Evolutionary conservation across 169 alveolate species (phyloP).

Genomic region (Plasmodium cynomolgi): DNA sequence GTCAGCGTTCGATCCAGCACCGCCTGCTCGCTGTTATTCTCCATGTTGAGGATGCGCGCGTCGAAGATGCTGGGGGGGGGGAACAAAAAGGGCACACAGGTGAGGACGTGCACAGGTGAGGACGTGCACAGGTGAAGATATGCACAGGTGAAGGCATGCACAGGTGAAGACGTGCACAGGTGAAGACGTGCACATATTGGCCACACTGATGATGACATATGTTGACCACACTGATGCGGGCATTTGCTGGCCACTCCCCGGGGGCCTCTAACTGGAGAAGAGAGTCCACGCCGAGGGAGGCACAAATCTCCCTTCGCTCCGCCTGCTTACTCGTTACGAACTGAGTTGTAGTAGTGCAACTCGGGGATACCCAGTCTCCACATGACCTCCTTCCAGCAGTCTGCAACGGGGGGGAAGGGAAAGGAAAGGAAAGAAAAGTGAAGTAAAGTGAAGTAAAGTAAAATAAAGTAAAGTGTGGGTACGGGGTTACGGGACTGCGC

Average conservation of each 20-base stretch:
- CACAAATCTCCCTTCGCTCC: neutral
- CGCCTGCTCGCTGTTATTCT: constrained; percentile 33
- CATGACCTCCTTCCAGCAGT: constrained; percentile 75
- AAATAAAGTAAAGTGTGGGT: no score
- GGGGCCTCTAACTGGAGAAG: no score
- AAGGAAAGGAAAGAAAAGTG: neutral
- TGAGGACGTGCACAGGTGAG: neutral
- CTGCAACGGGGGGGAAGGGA: neutral
- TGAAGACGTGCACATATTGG: no score
- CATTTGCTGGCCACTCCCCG: no score
- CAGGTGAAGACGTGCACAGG: no score
- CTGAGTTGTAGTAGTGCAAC: constrained; percentile 63
- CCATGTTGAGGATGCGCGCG: constrained; percentile 1
- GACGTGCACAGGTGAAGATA: no score
- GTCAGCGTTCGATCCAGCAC: constrained; percentile 19
- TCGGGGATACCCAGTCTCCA: constrained; percentile 75
- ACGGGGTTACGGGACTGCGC: neutral
- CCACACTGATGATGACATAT: no score
- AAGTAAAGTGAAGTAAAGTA: no score
- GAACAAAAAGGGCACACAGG: neutral
- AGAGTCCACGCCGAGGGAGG: no score
- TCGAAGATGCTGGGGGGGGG: constrained; percentile 14
- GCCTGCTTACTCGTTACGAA: constrained; percentile 34
- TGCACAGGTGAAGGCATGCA: no score
- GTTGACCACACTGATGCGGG: no score